Base-by-base conservation (phyloP, 345 rosid genomes). In the Carallia pectinifolia region DNA sequence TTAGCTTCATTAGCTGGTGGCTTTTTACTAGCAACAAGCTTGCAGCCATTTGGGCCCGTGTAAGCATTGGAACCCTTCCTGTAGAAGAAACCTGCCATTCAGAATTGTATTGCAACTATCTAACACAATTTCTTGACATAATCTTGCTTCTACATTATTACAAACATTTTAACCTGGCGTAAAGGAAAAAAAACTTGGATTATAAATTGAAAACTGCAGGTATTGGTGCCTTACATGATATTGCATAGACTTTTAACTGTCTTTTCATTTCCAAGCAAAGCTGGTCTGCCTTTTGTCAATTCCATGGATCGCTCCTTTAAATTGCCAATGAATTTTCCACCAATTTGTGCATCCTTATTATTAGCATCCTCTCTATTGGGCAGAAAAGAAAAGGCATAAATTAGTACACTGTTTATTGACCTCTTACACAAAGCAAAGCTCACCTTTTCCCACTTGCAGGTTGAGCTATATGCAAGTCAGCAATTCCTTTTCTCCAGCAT, bases 1-100 rank as follows among this genome's bases (percentile, higher is more conserved):
- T 70, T 67, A 16, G 74, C 69, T 69, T 65, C 77, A 62, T 78
- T 80, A 63, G 82, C 81, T 67, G 82, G 80, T 69, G 63, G 56
- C 64, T 70, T 82, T 66, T 75, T 65, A 69, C 64, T 68, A 72
- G 74, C 79, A 71, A 64, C 59, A 19, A 64, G 65, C 69, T 77
- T 83, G 73, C 72, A 47, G 62, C 37, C 75, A 74, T 69, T 73
- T 64, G 74, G 82, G 30, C 30, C 64, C 44, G 66, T 66, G 70
- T 74, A 75, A 37, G 65, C 74, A 70, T 60, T 74, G 44, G 62
- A 44, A 48, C 68, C 64, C 67, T 79, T 78, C 75, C 86, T 82
- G 79, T 63, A 63, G 65, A 78, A 19, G 67, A 59, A 68, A 29
- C 62, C 30, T 23, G 40, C 55, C 58, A 70, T 69, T 58, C 53